Percentiles rank a stretch among this genome's conserved stretches.
These are phyloP conservation scores for Podospora pseudopauciseta DNA, from an alignment of 495 filamentous ascomycete genomes.

Conservation along the genomic window DNA sequence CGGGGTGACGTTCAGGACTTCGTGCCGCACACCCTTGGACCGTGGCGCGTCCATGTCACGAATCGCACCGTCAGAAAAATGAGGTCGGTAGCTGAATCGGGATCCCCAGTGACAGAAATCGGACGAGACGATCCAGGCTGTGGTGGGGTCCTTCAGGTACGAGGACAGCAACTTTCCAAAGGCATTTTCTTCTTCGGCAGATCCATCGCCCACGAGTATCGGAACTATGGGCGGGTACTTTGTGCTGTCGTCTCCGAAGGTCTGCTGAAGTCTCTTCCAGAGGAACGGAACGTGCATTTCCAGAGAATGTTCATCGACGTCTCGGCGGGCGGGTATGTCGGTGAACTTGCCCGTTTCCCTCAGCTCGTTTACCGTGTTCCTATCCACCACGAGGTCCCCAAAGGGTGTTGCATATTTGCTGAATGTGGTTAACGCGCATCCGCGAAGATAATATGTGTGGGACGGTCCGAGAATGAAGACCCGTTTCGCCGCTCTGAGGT, in stretches of 20 bases:
- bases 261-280: constrained; percentile 71
- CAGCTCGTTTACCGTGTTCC: constrained; percentile 59
- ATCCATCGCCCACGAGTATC: constrained; percentile 81
- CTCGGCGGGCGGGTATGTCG: constrained; percentile 64
- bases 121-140: constrained; percentile 81
- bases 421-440: constrained; percentile 72
- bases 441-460: constrained; percentile 77
- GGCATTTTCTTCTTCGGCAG: constrained; percentile 57
- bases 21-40: constrained; percentile 60
- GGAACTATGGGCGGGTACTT: constrained; percentile 75
- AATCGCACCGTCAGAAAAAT: constrained; percentile 23
- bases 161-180: constrained; percentile 72
- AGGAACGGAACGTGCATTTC: constrained; percentile 97
- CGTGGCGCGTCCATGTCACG: constrained; percentile 31
- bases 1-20: constrained; percentile 39
- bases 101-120: constrained; percentile 97
- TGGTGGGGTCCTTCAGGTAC: constrained; percentile 72
- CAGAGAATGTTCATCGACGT: constrained; percentile 89
- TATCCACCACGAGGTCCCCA: constrained; percentile 74
- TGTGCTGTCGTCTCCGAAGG: constrained; percentile 39
- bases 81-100: constrained; percentile 70
- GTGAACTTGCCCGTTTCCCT: constrained; percentile 62
- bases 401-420: constrained; percentile 80
- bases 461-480: constrained; percentile 94
- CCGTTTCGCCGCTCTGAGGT: constrained; percentile 75